A percentile compares a stretch with the other conserved stretches of the same genome.
These are phyloP conservation scores for Nemania abortiva DNA, from an alignment of 2,329 filamentous ascomycete genomes.

Conservation along the genomic window DNA sequence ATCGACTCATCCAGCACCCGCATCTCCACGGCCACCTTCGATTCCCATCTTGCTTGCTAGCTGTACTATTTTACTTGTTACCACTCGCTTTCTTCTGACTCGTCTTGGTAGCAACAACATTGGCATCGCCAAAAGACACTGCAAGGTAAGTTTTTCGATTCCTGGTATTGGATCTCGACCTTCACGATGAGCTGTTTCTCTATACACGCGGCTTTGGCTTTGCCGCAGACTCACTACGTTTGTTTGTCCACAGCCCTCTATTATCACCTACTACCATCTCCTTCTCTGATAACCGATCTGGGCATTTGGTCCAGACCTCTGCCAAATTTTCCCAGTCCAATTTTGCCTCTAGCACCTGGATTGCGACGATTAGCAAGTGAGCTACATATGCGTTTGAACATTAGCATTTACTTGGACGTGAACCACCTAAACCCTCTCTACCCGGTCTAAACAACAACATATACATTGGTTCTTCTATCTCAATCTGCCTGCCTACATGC, in stretches of 20 bases:
- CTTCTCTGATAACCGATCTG: neutral
- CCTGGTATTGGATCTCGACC: neutral
- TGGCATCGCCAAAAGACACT: slow-evolving; percentile 46
- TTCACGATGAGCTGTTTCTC: neutral
- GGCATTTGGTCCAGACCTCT: neutral
- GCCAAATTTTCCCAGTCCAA: neutral
- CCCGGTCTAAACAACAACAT: neutral
- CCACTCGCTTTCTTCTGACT: slow-evolving; percentile 63
- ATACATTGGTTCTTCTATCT: neutral
- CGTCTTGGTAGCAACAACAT: slow-evolving; percentile 60
- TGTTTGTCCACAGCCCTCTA: neutral
- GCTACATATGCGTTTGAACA: slow-evolving; percentile 4
- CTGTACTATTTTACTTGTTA: slow-evolving; percentile 69
- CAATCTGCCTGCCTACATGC: neutral
- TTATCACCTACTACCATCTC: neutral
- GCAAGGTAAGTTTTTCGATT: slow-evolving; percentile 32
- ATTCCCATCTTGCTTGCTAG: slow-evolving; percentile 69
- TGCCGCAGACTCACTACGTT: neutral
- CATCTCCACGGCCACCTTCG: slow-evolving; percentile 59
- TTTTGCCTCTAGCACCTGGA: neutral
- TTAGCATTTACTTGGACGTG: neutral
- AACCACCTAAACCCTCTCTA: neutral
- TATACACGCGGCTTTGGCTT: neutral
- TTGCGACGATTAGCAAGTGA: neutral
- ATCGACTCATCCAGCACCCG: slow-evolving; percentile 58